A percentile compares a stretch with the other conserved stretches of the same genome.
Evolutionary conservation across 345 rosid genomes (phyloP).

Genomic region (Salix purpurea): DNA sequence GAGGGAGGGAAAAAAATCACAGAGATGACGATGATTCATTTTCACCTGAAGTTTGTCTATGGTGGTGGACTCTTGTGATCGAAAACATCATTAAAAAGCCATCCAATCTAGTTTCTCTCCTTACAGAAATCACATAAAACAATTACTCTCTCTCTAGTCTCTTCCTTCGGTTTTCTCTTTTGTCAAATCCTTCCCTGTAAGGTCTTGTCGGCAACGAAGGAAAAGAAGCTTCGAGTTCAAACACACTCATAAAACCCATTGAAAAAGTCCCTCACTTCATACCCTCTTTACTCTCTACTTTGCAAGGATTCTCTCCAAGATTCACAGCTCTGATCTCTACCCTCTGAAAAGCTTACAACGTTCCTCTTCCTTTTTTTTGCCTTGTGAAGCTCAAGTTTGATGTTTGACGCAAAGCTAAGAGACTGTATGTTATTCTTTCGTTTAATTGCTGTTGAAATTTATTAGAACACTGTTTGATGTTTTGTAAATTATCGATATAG

Average conservation of each 20-base stretch:
- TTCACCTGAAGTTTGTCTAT: slow-evolving; percentile 11
- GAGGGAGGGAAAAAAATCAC: not conserved
- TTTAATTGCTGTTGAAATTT: not conserved
- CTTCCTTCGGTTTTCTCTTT: not conserved
- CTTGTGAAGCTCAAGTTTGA: not conserved
- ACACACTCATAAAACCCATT: not conserved
- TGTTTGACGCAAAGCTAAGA: not conserved
- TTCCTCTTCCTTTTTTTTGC: not conserved
- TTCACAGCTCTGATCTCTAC: not conserved
- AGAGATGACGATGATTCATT: not conserved
- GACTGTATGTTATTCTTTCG: not conserved
- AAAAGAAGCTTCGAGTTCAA: not conserved
- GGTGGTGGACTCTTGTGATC: slow-evolving; percentile 17
- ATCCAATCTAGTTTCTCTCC: not conserved
- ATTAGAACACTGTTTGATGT: not conserved
- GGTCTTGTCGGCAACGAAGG: slow-evolving; percentile 11
- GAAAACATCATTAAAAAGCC: slow-evolving; percentile 1
- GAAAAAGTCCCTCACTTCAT: not conserved
- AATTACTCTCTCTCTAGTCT: not conserved
- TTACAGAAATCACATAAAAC: not conserved
- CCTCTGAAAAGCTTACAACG: not conserved
- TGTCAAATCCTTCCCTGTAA: not conserved
- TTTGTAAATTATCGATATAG: not conserved
- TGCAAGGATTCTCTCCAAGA: not conserved
- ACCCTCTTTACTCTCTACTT: not conserved